These are phyloP conservation scores for Eremochloa ophiuroides DNA, from an alignment of 176 grass and related monocot species.

Conservation along the genomic window DNA sequence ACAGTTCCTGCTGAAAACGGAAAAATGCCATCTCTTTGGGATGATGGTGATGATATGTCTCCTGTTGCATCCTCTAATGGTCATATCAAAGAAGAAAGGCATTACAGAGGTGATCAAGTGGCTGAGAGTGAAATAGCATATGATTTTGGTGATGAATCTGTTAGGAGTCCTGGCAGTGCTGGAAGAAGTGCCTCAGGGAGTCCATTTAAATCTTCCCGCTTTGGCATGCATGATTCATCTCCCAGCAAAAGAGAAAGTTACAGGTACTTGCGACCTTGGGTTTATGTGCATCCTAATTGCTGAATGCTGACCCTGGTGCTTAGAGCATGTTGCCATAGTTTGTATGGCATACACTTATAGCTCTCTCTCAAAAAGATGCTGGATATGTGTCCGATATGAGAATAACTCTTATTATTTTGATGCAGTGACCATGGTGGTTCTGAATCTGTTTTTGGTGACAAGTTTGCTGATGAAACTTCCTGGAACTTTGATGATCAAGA, in stretches of 20 bases:
- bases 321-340: background rate
- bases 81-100: constrained; percentile 58
- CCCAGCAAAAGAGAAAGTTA: constrained; percentile 68
- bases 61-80: constrained; percentile 77
- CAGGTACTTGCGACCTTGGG: constrained; percentile 44
- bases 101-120: constrained; percentile 40
- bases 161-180: constrained; percentile 58
- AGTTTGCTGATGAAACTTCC: constrained; percentile 74
- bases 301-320: background rate
- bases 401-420: constrained; percentile 27
- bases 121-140: constrained; percentile 66
- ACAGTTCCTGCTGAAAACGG: constrained; percentile 44
- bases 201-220: constrained; percentile 74
- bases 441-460: constrained; percentile 90
- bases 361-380: background rate
- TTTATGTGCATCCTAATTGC: constrained; percentile 3
- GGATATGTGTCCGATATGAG: constrained; percentile 4
- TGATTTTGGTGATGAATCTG: constrained; percentile 82
- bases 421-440: constrained; percentile 73
- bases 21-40: constrained; percentile 65
- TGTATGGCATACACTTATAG: background rate
- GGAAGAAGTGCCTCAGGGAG: constrained; percentile 85
- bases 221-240: constrained; percentile 53
- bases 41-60: constrained; percentile 61
- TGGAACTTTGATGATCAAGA: constrained; percentile 97